Evolutionary conservation across 78 protist species (phyloP).

Genomic region (Mantamonas sphyraenae): DNA sequence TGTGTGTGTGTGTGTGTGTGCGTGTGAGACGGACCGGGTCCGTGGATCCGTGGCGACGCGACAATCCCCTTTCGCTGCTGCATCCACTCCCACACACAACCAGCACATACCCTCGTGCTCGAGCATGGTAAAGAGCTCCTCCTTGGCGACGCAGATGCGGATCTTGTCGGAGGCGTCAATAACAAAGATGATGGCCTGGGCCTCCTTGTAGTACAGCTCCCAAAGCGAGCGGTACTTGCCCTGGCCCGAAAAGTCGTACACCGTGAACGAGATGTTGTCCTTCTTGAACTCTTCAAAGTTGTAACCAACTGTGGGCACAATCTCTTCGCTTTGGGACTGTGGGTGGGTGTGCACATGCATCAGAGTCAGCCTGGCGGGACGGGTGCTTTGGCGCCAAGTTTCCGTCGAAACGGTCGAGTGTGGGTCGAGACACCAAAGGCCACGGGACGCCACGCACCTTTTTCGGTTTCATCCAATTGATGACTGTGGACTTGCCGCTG

Average conservation of each 20-base stretch:
- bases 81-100: too few species aligned
- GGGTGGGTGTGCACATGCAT: background rate
- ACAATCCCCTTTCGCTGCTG: too few species aligned
- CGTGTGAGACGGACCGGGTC: too few species aligned
- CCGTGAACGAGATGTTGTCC: slow-evolving; percentile 46
- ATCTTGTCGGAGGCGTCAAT: slow-evolving; percentile 62
- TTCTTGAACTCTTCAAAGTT: slow-evolving; percentile 46
- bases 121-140: slow-evolving; percentile 54
- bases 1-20: too few species aligned
- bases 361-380: background rate
- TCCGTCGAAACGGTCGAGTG: background rate
- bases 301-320: slow-evolving; percentile 67
- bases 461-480: slow-evolving; percentile 57
- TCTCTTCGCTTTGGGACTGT: slow-evolving; percentile 7
- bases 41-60: too few species aligned
- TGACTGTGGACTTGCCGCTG: slow-evolving; percentile 76
- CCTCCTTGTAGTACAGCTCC: slow-evolving; percentile 56
- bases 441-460: background rate
- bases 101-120: too few species aligned
- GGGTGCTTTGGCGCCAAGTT: too few species aligned
- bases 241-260: slow-evolving; percentile 74
- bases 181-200: slow-evolving; percentile 69
- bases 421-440: background rate
- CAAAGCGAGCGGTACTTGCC: slow-evolving; percentile 67
- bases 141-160: slow-evolving; percentile 67